phyloP scores from a whole-genome alignment of 176 grass and related monocot genomes.

The Secale cereale region DNA sequence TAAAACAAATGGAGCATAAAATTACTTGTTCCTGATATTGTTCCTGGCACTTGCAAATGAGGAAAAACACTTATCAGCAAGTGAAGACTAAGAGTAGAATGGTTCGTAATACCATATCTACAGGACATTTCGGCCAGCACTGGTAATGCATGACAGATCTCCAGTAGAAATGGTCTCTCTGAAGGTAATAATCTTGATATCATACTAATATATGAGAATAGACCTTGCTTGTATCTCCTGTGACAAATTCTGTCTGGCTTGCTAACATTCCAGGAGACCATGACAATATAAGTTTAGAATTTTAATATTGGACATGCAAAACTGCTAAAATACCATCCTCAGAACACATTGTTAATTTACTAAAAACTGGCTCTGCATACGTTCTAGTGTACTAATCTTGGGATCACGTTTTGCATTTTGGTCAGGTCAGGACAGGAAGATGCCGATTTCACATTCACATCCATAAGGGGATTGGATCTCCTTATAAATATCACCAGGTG shows the following conservation, averaged over 20 bases:
- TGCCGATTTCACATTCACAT: neutral
- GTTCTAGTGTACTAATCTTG: neutral
- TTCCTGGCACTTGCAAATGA: neutral
- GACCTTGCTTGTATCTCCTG: neutral
- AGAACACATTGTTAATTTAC: neutral
- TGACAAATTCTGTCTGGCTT: neutral
- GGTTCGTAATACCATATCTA: neutral
- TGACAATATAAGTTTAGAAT: neutral
- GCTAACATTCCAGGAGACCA: neutral
- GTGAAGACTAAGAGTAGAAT: neutral
- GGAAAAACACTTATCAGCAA: neutral
- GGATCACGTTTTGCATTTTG: neutral
- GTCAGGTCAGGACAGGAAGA: neutral
- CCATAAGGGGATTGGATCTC: neutral
- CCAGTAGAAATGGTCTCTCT: neutral
- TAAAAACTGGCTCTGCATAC: neutral
- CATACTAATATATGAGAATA: neutral
- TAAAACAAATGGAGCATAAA: slow-evolving; percentile 1
- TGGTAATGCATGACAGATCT: neutral
- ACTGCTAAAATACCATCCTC: neutral
- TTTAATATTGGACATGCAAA: neutral
- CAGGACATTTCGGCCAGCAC: neutral
- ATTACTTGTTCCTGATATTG: slow-evolving; percentile 15
- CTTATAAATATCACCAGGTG: neutral
- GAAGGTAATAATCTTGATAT: slow-evolving; percentile 30